Evolutionary conservation across 176 grass and related monocot genomes (phyloP), one percentile per base, ranked within the genome.

Genomic region (Thinopyrum elongatum): DNA sequence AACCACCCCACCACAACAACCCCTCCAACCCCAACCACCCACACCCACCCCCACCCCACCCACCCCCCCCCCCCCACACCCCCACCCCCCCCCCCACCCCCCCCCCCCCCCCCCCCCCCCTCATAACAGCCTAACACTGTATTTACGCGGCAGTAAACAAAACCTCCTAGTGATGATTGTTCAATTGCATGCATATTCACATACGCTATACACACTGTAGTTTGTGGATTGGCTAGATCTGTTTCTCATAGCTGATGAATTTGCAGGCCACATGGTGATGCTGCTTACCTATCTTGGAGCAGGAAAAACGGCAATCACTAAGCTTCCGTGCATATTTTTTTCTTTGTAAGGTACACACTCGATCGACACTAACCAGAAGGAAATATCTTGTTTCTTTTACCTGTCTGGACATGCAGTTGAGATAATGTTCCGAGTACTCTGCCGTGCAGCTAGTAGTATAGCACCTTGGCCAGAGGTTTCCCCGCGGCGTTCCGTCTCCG

Each of bases 211-310:
- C n/a, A 23, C 1, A 30, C 2, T 71, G 3, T 22, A 39, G 33
- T 60, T 51, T 71, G 10, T 61, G 8, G 14, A 22, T 74, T 53
- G 15, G 8, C 26, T 78, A 79, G 15, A 58, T 58, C 17, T 65
- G 29, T 22, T 5, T 73, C 58, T 65, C 11, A 16, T 38, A 7
- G 7, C 63, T 82, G 69, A 26, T 87, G 10, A 70, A 74, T 65
- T 85, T 92, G 81, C 86, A 98, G 97, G 86, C 90, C 93, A 16
- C 88, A 81, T 63, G 92, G 92, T 8, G 91, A 95, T 76, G 70
- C 90, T 70, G 89, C 83, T 67, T 64, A 38, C 77, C 60, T 88
- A 77, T 78, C 85, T 23, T 87, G 88, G 86, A 92, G 89, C 65
- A 91, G 90, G 78, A 92, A 63, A 90, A 87, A 78, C 79, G 86